Evolutionary conservation across 208 protist species (phyloP).

Genomic region (Acanthamoeba quina): DNA sequence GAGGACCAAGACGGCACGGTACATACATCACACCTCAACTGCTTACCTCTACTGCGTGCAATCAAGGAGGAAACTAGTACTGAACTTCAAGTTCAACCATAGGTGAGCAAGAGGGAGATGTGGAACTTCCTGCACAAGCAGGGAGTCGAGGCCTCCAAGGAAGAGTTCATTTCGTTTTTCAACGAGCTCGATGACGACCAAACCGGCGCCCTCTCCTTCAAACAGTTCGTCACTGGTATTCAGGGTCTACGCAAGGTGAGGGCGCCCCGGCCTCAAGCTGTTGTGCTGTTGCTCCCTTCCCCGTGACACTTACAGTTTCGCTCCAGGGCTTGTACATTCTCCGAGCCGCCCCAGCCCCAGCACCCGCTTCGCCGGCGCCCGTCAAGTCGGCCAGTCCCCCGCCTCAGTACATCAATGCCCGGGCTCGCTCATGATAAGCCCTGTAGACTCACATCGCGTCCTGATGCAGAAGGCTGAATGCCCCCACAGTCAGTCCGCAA

Average conservation of each 20-base stretch:
- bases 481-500: not conserved
- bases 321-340: not conserved
- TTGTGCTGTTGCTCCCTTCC: not conserved
- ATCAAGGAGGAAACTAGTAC: not conserved
- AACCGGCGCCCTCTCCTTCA: conserved; percentile 54
- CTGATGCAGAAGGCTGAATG: not conserved
- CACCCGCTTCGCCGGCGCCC: too few relatives aligned
- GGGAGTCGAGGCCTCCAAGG: conserved; percentile 55
- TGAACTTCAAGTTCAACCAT: not conserved
- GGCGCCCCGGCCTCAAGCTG: too few relatives aligned
- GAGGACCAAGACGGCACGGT: conserved; percentile 50
- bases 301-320: not conserved
- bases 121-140: conserved; percentile 74
- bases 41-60: not conserved
- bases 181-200: conserved; percentile 68
- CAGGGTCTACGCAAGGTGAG: conserved; percentile 49
- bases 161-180: conserved; percentile 67
- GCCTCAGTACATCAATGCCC: not conserved
- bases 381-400: not conserved
- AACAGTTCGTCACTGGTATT: conserved; percentile 51
- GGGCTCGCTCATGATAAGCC: too few relatives aligned
- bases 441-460: too few relatives aligned
- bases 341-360: too few relatives aligned
- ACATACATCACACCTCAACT: not conserved
- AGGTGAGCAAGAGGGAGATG: conserved; percentile 63